Percentiles rank a stretch among this genome's conserved stretches.
Evolutionary conservation across 1,139 yeast species (phyloP).

Genomic region (Diutina mesorugosa): DNA sequence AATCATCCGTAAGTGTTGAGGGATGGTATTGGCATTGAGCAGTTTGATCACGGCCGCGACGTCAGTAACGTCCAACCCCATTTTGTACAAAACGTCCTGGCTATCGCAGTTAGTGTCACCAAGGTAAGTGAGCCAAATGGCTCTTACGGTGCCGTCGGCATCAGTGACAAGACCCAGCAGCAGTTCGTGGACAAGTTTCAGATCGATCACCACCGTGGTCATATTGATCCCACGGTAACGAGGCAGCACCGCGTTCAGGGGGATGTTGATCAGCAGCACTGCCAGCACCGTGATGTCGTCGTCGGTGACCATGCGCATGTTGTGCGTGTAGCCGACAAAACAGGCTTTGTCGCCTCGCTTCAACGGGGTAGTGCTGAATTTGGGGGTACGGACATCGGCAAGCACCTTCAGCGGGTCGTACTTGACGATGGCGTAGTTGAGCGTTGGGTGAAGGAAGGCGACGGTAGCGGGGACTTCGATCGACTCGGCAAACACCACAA

Average conservation of each 20-base stretch:
- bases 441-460: slow-evolving; percentile 77
- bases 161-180: slow-evolving; percentile 61
- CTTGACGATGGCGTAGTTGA: slow-evolving; percentile 72
- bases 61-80: slow-evolving; percentile 73
- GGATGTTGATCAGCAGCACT: slow-evolving; percentile 61
- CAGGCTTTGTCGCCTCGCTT: slow-evolving; percentile 64
- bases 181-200: slow-evolving; percentile 62
- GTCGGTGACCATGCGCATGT: slow-evolving; percentile 58
- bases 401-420: slow-evolving; percentile 56
- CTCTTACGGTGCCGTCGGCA: slow-evolving; percentile 24
- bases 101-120: slow-evolving; percentile 45
- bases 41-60: slow-evolving; percentile 42
- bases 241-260: slow-evolving; percentile 57
- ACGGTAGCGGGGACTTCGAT: slow-evolving; percentile 72
- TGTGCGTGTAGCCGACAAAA: slow-evolving; percentile 71
- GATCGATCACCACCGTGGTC: slow-evolving; percentile 67
- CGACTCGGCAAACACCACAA: slow-evolving; percentile 76
- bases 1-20: slow-evolving; percentile 48
- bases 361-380: slow-evolving; percentile 43
- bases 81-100: slow-evolving; percentile 42
- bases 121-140: slow-evolving; percentile 71
- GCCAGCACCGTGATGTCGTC: slow-evolving; percentile 62
- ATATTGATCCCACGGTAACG: slow-evolving; percentile 78
- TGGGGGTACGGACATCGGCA: slow-evolving; percentile 39
- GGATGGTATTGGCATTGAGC: slow-evolving; percentile 38